phyloP scores from a whole-genome alignment of 352 stramenopile genomes.

The Elongisporangium anandrum region DNA sequence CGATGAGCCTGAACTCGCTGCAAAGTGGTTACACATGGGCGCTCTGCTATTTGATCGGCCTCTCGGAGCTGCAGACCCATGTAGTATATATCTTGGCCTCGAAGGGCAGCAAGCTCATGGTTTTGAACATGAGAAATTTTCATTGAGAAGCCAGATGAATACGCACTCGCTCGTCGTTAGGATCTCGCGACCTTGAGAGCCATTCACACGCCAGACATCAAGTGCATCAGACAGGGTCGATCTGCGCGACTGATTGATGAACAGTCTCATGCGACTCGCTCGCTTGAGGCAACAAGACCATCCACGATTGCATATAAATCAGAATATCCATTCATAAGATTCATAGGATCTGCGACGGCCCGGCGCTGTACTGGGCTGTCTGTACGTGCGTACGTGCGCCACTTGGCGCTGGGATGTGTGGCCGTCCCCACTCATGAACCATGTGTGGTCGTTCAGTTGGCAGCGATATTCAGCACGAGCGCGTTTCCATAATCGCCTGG shows the following conservation, averaged over 20 bases:
- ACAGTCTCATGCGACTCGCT: neutral
- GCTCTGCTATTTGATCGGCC: too few species aligned
- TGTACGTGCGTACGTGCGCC: neutral
- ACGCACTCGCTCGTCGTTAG: too few species aligned
- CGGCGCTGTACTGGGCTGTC: neutral
- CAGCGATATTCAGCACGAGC: neutral
- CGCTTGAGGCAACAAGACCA: neutral
- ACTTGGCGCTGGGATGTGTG: neutral
- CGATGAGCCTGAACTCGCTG: too few species aligned
- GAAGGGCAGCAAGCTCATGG: too few species aligned
- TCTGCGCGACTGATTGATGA: too few species aligned
- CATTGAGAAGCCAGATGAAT: too few species aligned
- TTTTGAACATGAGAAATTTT: too few species aligned
- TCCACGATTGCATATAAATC: neutral
- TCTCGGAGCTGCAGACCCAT: too few species aligned
- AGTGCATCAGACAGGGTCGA: neutral
- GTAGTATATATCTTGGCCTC: too few species aligned
- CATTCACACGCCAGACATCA: neutral
- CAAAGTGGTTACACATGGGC: too few species aligned
- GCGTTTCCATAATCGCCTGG: neutral
- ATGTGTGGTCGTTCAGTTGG: neutral
- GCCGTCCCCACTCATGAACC: neutral
- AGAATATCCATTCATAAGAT: neutral
- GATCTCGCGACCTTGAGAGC: too few species aligned
- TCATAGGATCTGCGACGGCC: neutral